Conservation (phyloP, 768 basidiomycete genomes). For the Suillus ampliporus region DNA sequence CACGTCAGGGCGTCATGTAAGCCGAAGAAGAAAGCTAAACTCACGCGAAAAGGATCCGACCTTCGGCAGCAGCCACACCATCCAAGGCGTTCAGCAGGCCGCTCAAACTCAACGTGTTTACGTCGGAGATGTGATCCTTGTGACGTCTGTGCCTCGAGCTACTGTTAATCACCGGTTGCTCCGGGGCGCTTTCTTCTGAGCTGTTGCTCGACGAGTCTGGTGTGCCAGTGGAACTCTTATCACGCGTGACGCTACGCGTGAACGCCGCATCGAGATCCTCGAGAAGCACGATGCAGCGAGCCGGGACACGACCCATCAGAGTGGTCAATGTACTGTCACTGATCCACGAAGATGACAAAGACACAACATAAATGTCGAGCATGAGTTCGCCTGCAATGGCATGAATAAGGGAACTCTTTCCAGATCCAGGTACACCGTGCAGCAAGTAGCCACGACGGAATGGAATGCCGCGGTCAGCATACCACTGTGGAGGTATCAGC, state of each 20-base stretch:
- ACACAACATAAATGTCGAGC: constrained; percentile 92
- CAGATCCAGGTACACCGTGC: constrained; percentile 84
- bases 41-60: constrained; percentile 87
- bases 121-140: constrained; percentile 69
- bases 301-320: constrained; percentile 87
- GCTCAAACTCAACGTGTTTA: constrained; percentile 82
- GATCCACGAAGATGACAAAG: constrained; percentile 85
- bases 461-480: constrained; percentile 91
- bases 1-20: constrained; percentile 5
- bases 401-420: constrained; percentile 87
- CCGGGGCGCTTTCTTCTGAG: constrained; percentile 39
- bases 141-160: constrained; percentile 51
- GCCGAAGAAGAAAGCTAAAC: constrained; percentile 35
- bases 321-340: constrained; percentile 85
- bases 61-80: constrained; percentile 87
- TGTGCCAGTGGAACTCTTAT: constrained; percentile 54
- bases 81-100: constrained; percentile 86
- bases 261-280: constrained; percentile 94
- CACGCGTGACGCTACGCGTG: constrained; percentile 73
- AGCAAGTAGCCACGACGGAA: constrained; percentile 89
- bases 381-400: constrained; percentile 87
- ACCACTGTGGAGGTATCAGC: constrained; percentile 61
- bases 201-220: constrained; percentile 42
- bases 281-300: constrained; percentile 83
- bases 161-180: constrained; percentile 40